phyloP scores from a whole-genome alignment of 2,329 filamentous ascomycete genomes.

The Fusarium phyllophilum region DNA sequence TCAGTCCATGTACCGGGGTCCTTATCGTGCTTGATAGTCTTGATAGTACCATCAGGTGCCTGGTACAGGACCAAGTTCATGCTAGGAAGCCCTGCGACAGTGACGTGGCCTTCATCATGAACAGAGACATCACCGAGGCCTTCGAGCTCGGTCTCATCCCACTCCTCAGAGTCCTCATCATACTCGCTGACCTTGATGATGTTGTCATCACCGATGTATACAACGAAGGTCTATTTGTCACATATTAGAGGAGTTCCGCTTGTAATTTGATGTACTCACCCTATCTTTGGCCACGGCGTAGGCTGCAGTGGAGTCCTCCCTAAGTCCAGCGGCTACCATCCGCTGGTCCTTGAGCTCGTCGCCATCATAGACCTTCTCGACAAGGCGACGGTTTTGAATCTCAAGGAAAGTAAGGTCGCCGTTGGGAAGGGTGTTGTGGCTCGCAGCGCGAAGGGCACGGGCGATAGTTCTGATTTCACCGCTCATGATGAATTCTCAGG shows the following conservation, averaged over 20 bases:
- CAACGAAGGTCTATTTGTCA: not conserved
- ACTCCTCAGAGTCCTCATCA: not conserved
- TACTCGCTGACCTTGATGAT: not conserved
- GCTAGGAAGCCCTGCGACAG: not conserved
- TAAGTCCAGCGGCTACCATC: not conserved
- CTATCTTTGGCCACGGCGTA: not conserved
- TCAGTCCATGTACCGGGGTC: fast-evolving
- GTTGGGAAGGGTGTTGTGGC: not conserved
- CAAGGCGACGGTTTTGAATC: not conserved
- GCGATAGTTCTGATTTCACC: not conserved
- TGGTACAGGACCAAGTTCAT: not conserved
- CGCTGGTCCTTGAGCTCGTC: not conserved
- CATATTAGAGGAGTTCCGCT: not conserved
- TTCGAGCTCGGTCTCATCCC: not conserved
- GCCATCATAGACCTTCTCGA: not conserved
- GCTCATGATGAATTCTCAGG: not conserved
- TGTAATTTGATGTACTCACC: not conserved
- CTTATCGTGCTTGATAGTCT: not conserved
- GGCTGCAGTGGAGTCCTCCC: not conserved
- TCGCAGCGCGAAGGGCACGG: not conserved
- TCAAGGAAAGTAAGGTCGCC: not conserved
- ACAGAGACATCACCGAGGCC: not conserved
- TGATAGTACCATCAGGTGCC: not conserved
- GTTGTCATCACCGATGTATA: not conserved
- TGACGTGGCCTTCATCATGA: not conserved